Evolutionary conservation across 345 rosid species (phyloP).

Genomic region (Abelmoschus esculentus): DNA sequence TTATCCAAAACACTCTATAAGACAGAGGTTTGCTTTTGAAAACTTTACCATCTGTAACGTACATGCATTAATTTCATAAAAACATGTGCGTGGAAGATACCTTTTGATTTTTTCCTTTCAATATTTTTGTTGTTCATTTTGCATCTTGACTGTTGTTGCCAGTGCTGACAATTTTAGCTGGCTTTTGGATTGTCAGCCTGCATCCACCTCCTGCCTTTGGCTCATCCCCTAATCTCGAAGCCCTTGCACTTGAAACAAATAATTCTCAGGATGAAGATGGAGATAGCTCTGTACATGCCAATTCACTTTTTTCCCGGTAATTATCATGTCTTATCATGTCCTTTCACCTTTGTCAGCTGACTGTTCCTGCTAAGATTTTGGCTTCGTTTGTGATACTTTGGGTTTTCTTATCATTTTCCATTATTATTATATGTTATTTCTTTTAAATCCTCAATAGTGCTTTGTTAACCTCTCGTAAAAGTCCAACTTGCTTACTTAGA

Average conservation of each 20-base stretch:
- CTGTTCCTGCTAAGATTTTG: not conserved
- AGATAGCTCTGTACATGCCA: constrained; percentile 74
- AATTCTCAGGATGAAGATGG: constrained; percentile 41
- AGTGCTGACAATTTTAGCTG: constrained; percentile 14
- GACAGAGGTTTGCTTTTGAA: constrained; percentile 42
- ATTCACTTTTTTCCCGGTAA: constrained; percentile 60
- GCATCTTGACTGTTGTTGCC: not conserved
- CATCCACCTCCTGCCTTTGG: constrained; percentile 99
- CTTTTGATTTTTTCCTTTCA: not conserved
- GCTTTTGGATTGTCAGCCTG: constrained; percentile 48
- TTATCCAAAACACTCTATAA: constrained; percentile 23
- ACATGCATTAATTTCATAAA: not conserved
- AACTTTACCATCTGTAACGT: not conserved
- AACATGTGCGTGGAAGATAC: not conserved
- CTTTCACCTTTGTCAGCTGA: not conserved
- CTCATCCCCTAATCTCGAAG: constrained; percentile 93
- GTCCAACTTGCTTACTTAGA: not conserved
- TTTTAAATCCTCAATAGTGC: not conserved
- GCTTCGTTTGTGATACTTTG: not conserved
- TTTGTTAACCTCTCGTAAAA: not conserved
- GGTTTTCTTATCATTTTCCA: not conserved
- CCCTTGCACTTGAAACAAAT: constrained; percentile 67
- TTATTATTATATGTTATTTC: not conserved
- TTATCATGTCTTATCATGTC: constrained; percentile 7
- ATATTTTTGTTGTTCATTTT: constrained; percentile 3